phyloP scores from a whole-genome alignment of 2,329 filamentous ascomycete genomes.

The Colletotrichum tropicale region DNA sequence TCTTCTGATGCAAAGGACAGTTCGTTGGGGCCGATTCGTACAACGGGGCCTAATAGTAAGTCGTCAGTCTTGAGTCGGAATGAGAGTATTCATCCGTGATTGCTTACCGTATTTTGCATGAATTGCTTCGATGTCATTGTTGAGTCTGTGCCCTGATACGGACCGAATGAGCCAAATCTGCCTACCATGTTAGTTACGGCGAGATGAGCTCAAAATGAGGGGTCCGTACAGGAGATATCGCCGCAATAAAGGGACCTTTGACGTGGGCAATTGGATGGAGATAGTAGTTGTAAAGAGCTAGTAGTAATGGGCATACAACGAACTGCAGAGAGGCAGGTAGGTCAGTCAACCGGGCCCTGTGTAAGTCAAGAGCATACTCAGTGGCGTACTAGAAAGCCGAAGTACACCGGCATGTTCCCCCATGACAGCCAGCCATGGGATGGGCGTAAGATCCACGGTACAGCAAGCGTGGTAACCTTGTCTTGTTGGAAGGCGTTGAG shows the following conservation, averaged over 20 bases:
- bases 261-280: not conserved
- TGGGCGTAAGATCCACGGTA: not conserved
- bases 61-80: not conserved
- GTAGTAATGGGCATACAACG: not conserved
- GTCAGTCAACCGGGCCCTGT: not conserved
- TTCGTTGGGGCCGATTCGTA: constrained; percentile 1
- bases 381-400: not conserved
- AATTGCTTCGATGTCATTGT: not conserved
- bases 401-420: not conserved
- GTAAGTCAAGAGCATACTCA: not conserved
- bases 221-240: not conserved
- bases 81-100: not conserved
- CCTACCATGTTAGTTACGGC: not conserved
- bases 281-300: not conserved
- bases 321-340: not conserved
- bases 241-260: not conserved
- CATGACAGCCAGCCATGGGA: not conserved
- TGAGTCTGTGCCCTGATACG: not conserved
- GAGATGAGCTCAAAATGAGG: accelerated
- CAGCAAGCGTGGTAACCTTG: not conserved
- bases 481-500: not conserved
- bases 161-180: constrained; percentile 7
- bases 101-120: not conserved
- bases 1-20: not conserved
- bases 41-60: not conserved